Conservation (phyloP, 495 filamentous ascomycete species). For the Pyrenula aspistea region DNA sequence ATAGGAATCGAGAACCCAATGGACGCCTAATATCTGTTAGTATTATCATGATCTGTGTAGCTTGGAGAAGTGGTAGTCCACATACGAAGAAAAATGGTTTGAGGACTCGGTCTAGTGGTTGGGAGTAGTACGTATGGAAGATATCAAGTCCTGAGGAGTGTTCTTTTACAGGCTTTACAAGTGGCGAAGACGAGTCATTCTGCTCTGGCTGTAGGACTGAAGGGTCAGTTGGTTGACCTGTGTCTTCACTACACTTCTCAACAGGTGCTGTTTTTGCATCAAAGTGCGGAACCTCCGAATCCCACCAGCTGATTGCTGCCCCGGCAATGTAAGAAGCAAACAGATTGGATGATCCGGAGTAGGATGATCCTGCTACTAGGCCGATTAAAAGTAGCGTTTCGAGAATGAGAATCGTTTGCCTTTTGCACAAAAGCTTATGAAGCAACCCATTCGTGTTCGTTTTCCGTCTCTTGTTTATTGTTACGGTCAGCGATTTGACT, state of each 20-base stretch:
- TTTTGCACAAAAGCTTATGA: slow-evolving; percentile 1
- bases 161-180: slow-evolving; percentile 15
- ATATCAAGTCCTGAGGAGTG: too few relatives aligned
- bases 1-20: slow-evolving; percentile 75
- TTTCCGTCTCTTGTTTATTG: background rate
- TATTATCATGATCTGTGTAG: background rate
- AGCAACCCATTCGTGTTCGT: slow-evolving; percentile 1
- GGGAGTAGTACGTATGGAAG: slow-evolving; percentile 46
- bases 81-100: slow-evolving; percentile 67
- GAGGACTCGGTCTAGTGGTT: slow-evolving; percentile 40
- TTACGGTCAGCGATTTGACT: slow-evolving; percentile 19
- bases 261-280: too few relatives aligned
- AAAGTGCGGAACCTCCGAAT: slow-evolving; percentile 7
- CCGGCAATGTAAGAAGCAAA: slow-evolving; percentile 64
- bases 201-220: background rate
- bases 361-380: slow-evolving; percentile 43
- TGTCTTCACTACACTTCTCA: too few relatives aligned
- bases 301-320: slow-evolving; percentile 43
- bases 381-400: slow-evolving; percentile 36
- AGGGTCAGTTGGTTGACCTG: background rate
- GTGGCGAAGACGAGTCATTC: too few relatives aligned
- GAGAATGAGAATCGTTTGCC: slow-evolving; percentile 22
- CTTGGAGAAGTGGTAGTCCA: slow-evolving; percentile 3
- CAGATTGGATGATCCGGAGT: slow-evolving; percentile 55
- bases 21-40: slow-evolving; percentile 35